Evolutionary conservation across 2,329 filamentous ascomycete species (phyloP).

Genomic region (Fusarium acutatum): DNA sequence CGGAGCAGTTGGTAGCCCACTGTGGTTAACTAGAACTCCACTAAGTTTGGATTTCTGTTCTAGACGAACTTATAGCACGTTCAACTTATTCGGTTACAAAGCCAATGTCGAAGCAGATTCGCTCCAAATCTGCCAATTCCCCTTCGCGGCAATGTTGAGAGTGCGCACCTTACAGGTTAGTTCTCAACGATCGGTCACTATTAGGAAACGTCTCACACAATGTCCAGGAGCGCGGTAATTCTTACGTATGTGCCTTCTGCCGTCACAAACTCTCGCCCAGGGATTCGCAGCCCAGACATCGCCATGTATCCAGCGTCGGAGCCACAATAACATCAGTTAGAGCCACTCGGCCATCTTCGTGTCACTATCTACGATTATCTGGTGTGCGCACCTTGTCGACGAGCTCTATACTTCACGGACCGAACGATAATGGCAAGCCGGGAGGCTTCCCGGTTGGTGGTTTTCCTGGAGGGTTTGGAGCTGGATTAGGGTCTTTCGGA

Average conservation of each 20-base stretch:
- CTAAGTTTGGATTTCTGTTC: slow-evolving; percentile 10
- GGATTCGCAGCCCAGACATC: slow-evolving; percentile 22
- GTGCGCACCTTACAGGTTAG: slow-evolving; percentile 52
- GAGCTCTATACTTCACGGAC: slow-evolving; percentile 33
- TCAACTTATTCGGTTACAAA: slow-evolving; percentile 18
- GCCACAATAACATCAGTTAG: slow-evolving; percentile 10
- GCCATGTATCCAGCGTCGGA: slow-evolving; percentile 16
- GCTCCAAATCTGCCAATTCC: slow-evolving; percentile 28
- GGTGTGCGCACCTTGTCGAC: slow-evolving; percentile 42
- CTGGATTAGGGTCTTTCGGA: slow-evolving; percentile 36
- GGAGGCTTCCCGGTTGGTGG: slow-evolving; percentile 39
- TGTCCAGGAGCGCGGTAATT: slow-evolving; percentile 48
- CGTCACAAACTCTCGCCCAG: slow-evolving; percentile 43
- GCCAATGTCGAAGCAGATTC: slow-evolving; percentile 35
- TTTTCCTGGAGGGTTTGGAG: slow-evolving; percentile 27
- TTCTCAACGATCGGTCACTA: background rate
- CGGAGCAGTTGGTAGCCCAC: background rate
- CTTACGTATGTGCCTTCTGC: slow-evolving; percentile 54
- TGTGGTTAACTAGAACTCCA: slow-evolving; percentile 36
- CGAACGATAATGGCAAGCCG: slow-evolving; percentile 29
- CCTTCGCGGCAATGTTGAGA: slow-evolving; percentile 53
- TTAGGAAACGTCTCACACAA: slow-evolving; percentile 9
- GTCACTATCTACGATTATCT: background rate
- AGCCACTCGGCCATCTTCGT: background rate
- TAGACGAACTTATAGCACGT: slow-evolving; percentile 8